Percentiles rank a stretch among this genome's conserved stretches.
Evolutionary conservation across 2,329 filamentous ascomycete species (phyloP).

Genomic region (Fonsecaea pugnacius): DNA sequence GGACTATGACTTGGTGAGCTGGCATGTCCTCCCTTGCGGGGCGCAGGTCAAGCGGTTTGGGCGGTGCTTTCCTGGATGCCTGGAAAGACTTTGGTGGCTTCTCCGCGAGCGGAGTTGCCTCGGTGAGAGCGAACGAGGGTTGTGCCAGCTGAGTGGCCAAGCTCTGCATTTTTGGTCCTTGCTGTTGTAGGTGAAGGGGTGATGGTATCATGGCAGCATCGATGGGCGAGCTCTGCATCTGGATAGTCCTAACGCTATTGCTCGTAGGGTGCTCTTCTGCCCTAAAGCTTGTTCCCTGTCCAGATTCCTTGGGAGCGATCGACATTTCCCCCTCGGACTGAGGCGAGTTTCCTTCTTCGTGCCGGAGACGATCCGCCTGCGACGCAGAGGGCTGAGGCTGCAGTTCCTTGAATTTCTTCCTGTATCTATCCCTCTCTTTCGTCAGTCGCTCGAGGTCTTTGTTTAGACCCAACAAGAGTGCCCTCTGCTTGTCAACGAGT

Average conservation of each 20-base stretch:
- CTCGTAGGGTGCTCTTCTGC: constrained; percentile 19
- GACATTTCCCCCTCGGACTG: constrained; percentile 36
- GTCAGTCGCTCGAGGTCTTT: constrained; percentile 88
- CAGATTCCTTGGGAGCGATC: constrained; percentile 16
- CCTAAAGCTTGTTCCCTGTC: constrained; percentile 4
- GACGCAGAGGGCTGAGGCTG: constrained; percentile 50
- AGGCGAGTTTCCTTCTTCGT: constrained; percentile 32
- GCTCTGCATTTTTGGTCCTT: constrained; percentile 24
- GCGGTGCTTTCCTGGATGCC: constrained; percentile 77
- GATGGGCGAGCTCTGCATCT: constrained; percentile 26
- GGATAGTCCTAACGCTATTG: not conserved
- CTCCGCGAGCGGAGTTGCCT: constrained; percentile 50
- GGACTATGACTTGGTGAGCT: constrained; percentile 8
- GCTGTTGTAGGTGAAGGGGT: constrained; percentile 30
- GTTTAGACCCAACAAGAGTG: constrained; percentile 91
- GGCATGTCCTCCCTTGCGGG: constrained; percentile 42
- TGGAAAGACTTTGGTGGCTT: constrained; percentile 59
- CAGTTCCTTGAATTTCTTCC: constrained; percentile 83
- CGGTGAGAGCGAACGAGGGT: constrained; percentile 32
- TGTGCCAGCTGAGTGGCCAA: constrained; percentile 29
- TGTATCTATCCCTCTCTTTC: constrained; percentile 93
- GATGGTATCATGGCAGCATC: constrained; percentile 34
- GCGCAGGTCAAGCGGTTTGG: constrained; percentile 77
- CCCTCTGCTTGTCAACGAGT: constrained; percentile 91
- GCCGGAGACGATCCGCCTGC: constrained; percentile 43